Evolutionary conservation across 2,329 filamentous ascomycete genomes (phyloP), one percentile per base, ranked within the genome.

Genomic region (Xylariaceae sp.): DNA sequence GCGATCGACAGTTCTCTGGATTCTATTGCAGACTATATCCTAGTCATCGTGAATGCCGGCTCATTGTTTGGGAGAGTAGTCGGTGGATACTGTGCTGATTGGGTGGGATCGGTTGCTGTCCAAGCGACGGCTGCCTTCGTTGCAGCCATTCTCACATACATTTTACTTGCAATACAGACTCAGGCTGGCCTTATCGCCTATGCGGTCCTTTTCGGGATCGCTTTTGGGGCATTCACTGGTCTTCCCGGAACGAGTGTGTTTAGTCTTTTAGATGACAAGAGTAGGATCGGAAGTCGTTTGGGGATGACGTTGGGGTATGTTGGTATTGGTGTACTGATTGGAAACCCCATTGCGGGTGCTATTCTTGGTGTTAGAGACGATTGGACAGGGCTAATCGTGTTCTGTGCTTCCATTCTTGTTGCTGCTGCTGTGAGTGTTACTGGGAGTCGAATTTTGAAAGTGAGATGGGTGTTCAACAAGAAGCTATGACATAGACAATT

Each of bases 301-400:
- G 54, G 51, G 2, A 56, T 56, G 51, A 46, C 48, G 11, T 43
- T 56, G n/a, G 12, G 48, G 6, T 49, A 53, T 18, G 18, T 56
- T 11, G 51, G 54, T 5, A 39, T 53, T 31, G 54, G 51, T 1
- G 22, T 54, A 6, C 51, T 56, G 3, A 19, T 54, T 17, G 51
- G 54, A 31, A 54, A 52, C 7, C 54, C 54, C 15, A 50, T 53
- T n/a, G 54, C 51, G 3, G 51, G 54, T 10, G 51, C 51, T 17
- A 54, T 56, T 32, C 35, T 56, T 11, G 48, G 51, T 1, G 19
- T 22, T 9, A 41, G 31, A 1, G 12, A 46, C 18, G 44, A 54
- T 18, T 56, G 54, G 54, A 35, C 42, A 27, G 53, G 53, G 4
- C 40, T 55, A 27, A 47, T 55, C 12, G 42, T 39, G 9, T 55